phyloP scores from a whole-genome alignment of 2,329 filamentous ascomycete genomes.

The Neoarthrinium moseri region DNA sequence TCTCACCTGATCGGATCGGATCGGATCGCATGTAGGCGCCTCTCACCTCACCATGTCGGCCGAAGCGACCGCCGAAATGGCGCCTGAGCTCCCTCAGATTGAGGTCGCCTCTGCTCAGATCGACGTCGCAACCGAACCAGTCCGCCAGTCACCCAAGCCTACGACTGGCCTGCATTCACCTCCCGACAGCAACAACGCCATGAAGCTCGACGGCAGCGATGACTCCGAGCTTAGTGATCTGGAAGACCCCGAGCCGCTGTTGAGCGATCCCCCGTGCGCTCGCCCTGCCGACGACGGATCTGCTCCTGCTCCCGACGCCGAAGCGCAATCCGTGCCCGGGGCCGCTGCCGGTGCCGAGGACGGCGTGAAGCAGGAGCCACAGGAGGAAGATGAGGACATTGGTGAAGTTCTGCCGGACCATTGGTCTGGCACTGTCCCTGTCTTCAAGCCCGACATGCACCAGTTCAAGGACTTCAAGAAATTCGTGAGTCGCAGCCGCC shows the following conservation, averaged over 20 bases:
- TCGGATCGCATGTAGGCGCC: constrained; percentile 45
- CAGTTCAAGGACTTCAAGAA: constrained; percentile 93
- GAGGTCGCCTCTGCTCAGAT: too few species aligned
- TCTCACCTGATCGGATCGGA: background rate
- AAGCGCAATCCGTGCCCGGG: background rate
- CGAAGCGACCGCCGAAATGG: constrained; percentile 50
- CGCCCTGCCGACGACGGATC: constrained; percentile 1
- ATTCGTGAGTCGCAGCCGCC: constrained; percentile 62
- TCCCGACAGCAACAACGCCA: constrained; percentile 61
- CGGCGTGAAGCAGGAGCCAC: constrained; percentile 17
- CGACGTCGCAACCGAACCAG: constrained; percentile 18
- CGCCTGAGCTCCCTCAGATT: constrained; percentile 35
- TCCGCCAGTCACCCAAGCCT: constrained; percentile 32
- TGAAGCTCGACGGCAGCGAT: constrained; percentile 57
- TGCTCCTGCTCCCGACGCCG: background rate
- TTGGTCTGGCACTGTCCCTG: constrained; percentile 87
- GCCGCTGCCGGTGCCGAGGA: constrained; percentile 6
- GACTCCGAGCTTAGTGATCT: constrained; percentile 67
- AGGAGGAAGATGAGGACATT: constrained; percentile 55
- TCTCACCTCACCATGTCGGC: constrained; percentile 49
- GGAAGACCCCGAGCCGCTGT: constrained; percentile 45
- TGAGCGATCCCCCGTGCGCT: constrained; percentile 19
- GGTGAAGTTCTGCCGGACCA: constrained; percentile 82
- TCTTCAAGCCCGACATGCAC: constrained; percentile 93
- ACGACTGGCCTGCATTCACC: constrained; percentile 58